These are phyloP conservation scores for Achlya hypogyna DNA, from an alignment of 352 stramenopile species.

Conservation along the genomic window DNA sequence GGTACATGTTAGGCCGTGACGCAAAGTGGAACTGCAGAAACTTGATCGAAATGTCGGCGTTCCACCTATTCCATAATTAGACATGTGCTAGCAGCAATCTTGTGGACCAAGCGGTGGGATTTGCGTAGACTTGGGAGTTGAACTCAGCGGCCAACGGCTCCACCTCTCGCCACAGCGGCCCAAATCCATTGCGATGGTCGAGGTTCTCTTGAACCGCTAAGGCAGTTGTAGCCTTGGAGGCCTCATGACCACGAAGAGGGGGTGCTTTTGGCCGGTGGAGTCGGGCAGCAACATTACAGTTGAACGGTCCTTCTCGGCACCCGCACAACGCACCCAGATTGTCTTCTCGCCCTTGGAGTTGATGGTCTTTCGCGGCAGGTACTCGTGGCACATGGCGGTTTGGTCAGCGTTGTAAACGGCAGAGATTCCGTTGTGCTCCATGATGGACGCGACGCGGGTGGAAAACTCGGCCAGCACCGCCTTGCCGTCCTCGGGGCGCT, in stretches of 20 bases:
- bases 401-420: slow-evolving; percentile 27
- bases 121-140: slow-evolving; percentile 23
- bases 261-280: slow-evolving; percentile 19
- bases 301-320: slow-evolving; percentile 23
- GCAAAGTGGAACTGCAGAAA: slow-evolving; percentile 31
- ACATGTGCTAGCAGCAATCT: too few species aligned
- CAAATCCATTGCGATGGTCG: slow-evolving; percentile 22
- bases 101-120: slow-evolving; percentile 21
- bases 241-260: slow-evolving; percentile 24
- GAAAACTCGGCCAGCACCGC: background rate
- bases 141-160: background rate
- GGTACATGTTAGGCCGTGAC: slow-evolving; percentile 4
- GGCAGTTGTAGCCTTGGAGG: slow-evolving; percentile 3
- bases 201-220: slow-evolving; percentile 20
- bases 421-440: background rate
- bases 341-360: slow-evolving; percentile 22
- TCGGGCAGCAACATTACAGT: slow-evolving; percentile 26
- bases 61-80: too few species aligned
- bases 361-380: slow-evolving; percentile 26
- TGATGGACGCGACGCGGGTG: background rate
- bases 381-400: slow-evolving; percentile 27
- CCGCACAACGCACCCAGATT: slow-evolving; percentile 24
- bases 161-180: slow-evolving; percentile 23
- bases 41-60: slow-evolving; percentile 18
- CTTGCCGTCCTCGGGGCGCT: background rate